Conservation (phyloP, 768 basidiomycete species). For the Artomyces pyxidatus region DNA sequence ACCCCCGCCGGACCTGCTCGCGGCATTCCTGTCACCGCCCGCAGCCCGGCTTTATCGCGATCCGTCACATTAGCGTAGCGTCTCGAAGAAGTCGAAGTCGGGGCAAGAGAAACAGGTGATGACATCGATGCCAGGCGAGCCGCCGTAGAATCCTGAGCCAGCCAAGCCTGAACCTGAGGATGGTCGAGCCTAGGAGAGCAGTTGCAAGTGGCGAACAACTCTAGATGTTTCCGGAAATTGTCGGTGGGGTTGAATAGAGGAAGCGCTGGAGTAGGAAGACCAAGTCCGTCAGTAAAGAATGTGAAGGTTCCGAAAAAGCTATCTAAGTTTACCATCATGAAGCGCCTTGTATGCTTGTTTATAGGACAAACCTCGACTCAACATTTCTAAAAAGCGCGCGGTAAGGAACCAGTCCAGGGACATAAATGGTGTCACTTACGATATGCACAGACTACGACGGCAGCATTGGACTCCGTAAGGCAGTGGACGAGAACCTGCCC, state of each 20-base stretch:
- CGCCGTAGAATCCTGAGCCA: background rate
- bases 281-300: background rate
- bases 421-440: constrained; percentile 25
- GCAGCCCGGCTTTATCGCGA: background rate
- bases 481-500: constrained; percentile 49
- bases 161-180: constrained; percentile 1
- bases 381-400: constrained; percentile 37
- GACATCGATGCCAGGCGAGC: background rate
- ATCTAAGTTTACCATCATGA: constrained; percentile 30
- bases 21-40: background rate
- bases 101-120: background rate
- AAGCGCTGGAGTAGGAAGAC: constrained; percentile 28
- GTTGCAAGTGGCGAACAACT: constrained; percentile 28
- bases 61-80: background rate
- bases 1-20: background rate
- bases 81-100: background rate
- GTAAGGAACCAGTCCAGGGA: background rate
- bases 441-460: constrained; percentile 44
- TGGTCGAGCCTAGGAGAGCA: background rate
- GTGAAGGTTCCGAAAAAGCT: background rate
- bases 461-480: constrained; percentile 44
- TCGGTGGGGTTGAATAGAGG: constrained; percentile 46
- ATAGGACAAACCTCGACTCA: constrained; percentile 27
- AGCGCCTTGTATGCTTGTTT: constrained; percentile 33
- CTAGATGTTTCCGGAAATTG: constrained; percentile 38